phyloP scores from a whole-genome alignment of 345 rosid species.

The Atalantia buxifolia region DNA sequence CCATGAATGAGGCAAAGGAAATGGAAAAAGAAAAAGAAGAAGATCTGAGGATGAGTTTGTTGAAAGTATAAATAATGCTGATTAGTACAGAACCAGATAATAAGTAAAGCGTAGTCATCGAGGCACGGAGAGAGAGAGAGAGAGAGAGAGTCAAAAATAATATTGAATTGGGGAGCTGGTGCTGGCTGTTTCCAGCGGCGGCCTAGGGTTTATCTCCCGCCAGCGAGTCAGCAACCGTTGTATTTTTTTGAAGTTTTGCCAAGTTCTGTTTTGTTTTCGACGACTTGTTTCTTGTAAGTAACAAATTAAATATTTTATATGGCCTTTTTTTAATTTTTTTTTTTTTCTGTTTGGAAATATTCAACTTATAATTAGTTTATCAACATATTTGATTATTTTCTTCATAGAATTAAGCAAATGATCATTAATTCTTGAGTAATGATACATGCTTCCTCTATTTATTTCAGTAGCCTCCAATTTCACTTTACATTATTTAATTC shows the following conservation, averaged over 20 bases:
- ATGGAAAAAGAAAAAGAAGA: neutral
- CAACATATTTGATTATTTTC: no score
- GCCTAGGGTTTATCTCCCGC: constrained; percentile 34
- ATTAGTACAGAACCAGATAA: neutral
- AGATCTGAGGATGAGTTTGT: neutral
- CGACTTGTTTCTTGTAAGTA: neutral
- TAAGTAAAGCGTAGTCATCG: constrained; percentile 9
- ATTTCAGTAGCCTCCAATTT: no score
- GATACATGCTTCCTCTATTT: no score
- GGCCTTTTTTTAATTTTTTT: no score
- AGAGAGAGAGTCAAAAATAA: neutral
- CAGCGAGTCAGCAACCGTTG: constrained; percentile 7
- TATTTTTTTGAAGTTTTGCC: neutral
- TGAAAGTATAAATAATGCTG: neutral
- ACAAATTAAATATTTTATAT: neutral
- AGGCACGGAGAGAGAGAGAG: constrained; percentile 1
- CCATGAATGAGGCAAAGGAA: constrained; percentile 34
- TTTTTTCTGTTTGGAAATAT: no score
- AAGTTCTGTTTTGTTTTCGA: neutral
- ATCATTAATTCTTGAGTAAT: no score
- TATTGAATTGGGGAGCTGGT: neutral
- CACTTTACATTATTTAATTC: no score
- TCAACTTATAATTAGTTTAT: no score
- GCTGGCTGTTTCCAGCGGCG: neutral
- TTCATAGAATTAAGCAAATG: no score